Conservation (phyloP, 306 rosid genomes). For the Ziziphus jujuba region DNA sequence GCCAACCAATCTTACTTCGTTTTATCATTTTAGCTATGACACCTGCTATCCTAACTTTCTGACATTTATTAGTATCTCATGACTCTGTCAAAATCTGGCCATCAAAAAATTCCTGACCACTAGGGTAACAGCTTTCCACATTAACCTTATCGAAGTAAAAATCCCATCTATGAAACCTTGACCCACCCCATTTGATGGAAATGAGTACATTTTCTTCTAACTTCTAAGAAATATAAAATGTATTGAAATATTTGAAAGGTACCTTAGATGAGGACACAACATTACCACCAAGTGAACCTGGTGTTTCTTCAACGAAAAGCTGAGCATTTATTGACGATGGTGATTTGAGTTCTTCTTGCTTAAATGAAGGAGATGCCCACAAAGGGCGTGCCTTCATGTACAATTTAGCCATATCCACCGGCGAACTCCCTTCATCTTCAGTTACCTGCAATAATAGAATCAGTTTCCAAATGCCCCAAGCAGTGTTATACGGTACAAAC, state of each 20-base stretch:
- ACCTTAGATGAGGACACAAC: slow-evolving; percentile 68
- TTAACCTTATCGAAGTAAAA: neutral
- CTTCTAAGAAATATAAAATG: neutral
- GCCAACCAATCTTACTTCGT: too few species aligned
- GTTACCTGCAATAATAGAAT: slow-evolving; percentile 45
- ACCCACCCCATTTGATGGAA: neutral
- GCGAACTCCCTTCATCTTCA: slow-evolving; percentile 75
- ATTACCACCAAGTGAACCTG: slow-evolving; percentile 56
- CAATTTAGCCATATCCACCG: slow-evolving; percentile 81
- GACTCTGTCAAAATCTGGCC: too few species aligned
- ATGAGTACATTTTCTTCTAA: neutral
- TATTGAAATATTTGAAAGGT: slow-evolving; percentile 16
- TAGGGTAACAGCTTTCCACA: neutral
- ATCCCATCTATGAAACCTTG: neutral
- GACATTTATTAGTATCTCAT: too few species aligned
- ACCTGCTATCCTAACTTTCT: too few species aligned
- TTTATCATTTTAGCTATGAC: too few species aligned
- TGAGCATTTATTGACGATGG: slow-evolving; percentile 51
- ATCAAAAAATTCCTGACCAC: too few species aligned
- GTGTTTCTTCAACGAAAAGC: slow-evolving; percentile 65
- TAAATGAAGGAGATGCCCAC: slow-evolving; percentile 82
- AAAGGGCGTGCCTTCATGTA: slow-evolving; percentile 83
- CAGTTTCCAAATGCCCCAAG: slow-evolving; percentile 5
- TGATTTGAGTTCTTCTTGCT: slow-evolving; percentile 49
- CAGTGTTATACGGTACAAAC: neutral